Evolutionary conservation across 139 green algal genomes (phyloP).

Genomic region (Chlorella vulgaris): DNA sequence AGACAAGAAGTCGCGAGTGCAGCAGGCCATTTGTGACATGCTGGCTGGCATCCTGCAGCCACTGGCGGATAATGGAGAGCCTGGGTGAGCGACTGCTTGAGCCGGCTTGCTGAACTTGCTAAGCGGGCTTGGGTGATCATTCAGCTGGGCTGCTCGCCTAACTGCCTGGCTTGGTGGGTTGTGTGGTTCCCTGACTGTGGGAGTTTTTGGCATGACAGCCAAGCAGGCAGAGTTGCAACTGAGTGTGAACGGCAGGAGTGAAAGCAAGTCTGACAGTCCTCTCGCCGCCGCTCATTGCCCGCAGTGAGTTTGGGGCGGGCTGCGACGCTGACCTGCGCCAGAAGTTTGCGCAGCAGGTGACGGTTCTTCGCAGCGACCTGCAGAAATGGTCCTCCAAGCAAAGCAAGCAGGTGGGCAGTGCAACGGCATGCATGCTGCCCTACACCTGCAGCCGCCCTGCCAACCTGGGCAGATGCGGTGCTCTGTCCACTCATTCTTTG

Average conservation of each 20-base stretch:
- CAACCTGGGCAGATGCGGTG: too few species aligned
- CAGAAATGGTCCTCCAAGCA: conserved; percentile 78
- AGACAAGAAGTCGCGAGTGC: conserved; percentile 85
- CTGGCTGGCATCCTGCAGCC: conserved; percentile 71
- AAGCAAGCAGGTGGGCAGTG: conserved; percentile 63
- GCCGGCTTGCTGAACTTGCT: too few species aligned
- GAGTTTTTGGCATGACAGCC: too few species aligned
- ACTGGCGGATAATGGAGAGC: conserved; percentile 47
- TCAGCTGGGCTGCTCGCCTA: too few species aligned
- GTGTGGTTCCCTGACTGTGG: too few species aligned
- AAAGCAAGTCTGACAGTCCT: neutral
- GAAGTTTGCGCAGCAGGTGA: conserved; percentile 53
- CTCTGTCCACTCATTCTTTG: too few species aligned
- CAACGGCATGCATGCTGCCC: too few species aligned
- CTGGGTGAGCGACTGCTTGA: neutral
- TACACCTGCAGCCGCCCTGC: neutral
- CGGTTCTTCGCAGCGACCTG: conserved; percentile 59
- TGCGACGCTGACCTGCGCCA: conserved; percentile 16
- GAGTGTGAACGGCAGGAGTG: neutral
- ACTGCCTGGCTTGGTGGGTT: too few species aligned
- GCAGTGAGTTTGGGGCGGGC: conserved; percentile 35
- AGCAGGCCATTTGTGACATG: conserved; percentile 75
- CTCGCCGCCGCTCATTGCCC: neutral
- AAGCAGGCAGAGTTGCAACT: neutral
- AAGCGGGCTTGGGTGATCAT: neutral